Evolutionary conservation across 352 stramenopile genomes (phyloP).

Genomic region (Peronosclerospora sorghi): DNA sequence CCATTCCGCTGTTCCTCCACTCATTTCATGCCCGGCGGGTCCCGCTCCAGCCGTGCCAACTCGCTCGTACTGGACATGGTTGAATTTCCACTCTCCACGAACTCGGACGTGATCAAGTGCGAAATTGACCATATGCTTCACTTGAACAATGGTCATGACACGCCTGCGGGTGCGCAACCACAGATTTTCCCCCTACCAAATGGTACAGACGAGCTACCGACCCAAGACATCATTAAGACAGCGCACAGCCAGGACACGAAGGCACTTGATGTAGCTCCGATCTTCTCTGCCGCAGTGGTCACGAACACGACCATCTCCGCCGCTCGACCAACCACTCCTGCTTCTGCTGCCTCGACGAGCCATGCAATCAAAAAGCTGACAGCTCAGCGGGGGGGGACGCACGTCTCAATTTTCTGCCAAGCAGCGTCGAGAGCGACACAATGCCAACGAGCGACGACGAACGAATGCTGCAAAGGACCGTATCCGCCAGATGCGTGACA

Average conservation of each 20-base stretch:
- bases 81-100: conserved; percentile 19
- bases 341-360: not conserved
- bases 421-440: conserved; percentile 33
- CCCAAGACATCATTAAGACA: conserved; percentile 15
- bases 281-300: conserved; percentile 24
- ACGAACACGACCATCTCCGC: conserved; percentile 23
- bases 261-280: conserved; percentile 14
- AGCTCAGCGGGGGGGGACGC: conserved; percentile 16
- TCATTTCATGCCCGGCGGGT: not conserved
- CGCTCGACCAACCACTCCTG: conserved; percentile 6
- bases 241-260: conserved; percentile 20
- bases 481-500: conserved; percentile 29
- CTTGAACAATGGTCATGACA: conserved; percentile 17
- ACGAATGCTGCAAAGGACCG: conserved; percentile 35
- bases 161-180: conserved; percentile 13
- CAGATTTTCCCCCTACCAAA: conserved; percentile 21
- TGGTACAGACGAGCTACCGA: conserved; percentile 10
- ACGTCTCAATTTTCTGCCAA: conserved; percentile 33
- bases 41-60: conserved; percentile 21
- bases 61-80: conserved; percentile 24
- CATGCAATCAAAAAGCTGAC: not conserved
- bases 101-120: conserved; percentile 25
- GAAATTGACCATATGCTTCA: conserved; percentile 27
- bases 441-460: conserved; percentile 31
- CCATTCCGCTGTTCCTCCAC: conserved; percentile 1